These are phyloP conservation scores for Bocquillonia castaneifolia DNA, from an alignment of 441 rosid genomes.

Conservation along the genomic window DNA sequence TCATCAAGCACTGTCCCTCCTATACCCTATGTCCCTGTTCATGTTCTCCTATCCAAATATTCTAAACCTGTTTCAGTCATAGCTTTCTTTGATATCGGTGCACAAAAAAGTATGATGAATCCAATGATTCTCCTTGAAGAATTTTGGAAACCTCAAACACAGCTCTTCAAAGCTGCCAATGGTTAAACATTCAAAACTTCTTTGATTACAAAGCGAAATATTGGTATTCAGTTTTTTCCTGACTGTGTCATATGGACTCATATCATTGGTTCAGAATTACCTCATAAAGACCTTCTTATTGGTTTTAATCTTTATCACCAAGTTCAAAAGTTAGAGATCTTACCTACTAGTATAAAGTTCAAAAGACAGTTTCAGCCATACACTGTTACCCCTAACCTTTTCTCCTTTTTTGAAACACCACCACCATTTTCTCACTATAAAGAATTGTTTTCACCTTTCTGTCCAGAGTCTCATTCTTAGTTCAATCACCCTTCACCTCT, in stretches of 20 bases:
- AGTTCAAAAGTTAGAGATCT: not conserved
- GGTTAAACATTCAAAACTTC: no score
- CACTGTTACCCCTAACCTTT: not conserved
- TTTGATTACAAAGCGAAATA: not conserved
- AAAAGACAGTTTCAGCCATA: not conserved
- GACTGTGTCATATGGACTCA: not conserved
- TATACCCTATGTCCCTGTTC: no score
- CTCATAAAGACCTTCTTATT: not conserved
- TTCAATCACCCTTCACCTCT: not conserved
- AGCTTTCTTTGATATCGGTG: no score
- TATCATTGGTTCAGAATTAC: not conserved
- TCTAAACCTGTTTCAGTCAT: no score
- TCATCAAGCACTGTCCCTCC: no score
- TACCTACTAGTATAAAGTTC: not conserved
- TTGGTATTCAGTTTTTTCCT: not conserved
- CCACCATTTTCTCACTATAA: no score
- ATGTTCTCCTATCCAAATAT: no score
- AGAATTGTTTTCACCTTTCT: not conserved
- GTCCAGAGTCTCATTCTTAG: not conserved
- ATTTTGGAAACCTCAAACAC: not conserved
- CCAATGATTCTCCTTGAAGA: no score
- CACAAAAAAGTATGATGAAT: no score
- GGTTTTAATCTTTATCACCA: not conserved
- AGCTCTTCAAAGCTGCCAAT: no score
- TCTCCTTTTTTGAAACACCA: not conserved